Base-by-base conservation (phyloP, 2,329 filamentous ascomycete genomes). In the Venturia nashicola region DNA sequence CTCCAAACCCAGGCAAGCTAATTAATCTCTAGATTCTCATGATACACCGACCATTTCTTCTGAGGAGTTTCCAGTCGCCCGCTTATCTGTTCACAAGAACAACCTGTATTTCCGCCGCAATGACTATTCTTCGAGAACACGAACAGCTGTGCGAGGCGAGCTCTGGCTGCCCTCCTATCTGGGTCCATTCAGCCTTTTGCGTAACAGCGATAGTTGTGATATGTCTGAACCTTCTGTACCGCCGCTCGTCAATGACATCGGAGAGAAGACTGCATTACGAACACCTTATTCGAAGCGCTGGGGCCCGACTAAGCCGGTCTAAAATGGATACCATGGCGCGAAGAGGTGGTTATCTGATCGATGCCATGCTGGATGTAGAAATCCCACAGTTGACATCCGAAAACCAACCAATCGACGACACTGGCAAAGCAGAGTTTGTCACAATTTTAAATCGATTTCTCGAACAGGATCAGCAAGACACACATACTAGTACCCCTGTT, bases 61-160 rank as follows among this genome's bases (percentile, higher is more conserved):
- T 61, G 2, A 42, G 36, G 14, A 61, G 59, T 39, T 61, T 61
- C 59, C 59, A 61, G 3, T 61, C 59, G 14, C 59, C 59, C 5
- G 59, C 59, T 39, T 61, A 61, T 39, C 39, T 61, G 39, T 61
- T 61, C 27, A 61, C 59, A 14, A 42, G 59, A n/a, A 43, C 39
- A 12, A 61, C 59, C 12, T 61, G 59, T 34, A 46, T 61, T 27
- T 43, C 39, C 39, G 59, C 59, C 2, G 59, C 59, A 4, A 46
- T 61, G 39, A 61, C 59, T n/a, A 61, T 61, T 27, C 36, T 61
- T 34, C 59, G 59, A 43, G 59, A 61, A 46, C 59, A 61, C 40
- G 59, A 61, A 11, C 59, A 61, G n/a, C 20, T 61, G 12, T 61
- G n/a, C n/a, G 36, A 43, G 34, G 23, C 32, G 14, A 36, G 43